These are phyloP conservation scores for Colletotrichum siamense DNA, from an alignment of 2,329 filamentous ascomycete genomes.

Conservation along the genomic window DNA sequence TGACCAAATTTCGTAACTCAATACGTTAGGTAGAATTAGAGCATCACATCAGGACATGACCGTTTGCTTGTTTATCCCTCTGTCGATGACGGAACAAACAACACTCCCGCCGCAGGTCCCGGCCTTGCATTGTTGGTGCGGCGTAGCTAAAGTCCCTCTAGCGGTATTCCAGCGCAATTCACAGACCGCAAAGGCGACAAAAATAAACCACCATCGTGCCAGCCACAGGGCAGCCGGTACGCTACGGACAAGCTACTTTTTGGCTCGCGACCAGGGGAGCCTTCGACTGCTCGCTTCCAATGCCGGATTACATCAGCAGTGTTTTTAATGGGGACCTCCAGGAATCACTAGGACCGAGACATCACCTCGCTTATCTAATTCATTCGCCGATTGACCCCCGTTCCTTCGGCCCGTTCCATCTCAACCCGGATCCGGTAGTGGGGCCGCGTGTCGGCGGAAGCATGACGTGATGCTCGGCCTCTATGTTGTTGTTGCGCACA, in stretches of 20 bases:
- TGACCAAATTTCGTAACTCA: neutral
- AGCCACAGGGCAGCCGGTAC: constrained; percentile 8
- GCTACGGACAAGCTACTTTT: neutral
- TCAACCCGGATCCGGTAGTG: neutral
- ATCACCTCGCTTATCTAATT: neutral
- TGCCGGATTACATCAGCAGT: constrained; percentile 2
- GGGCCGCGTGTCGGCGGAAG: neutral
- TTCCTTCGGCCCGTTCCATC: neutral
- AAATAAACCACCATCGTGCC: neutral
- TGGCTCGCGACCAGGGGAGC: neutral
- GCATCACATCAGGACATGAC: neutral
- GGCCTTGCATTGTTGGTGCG: neutral
- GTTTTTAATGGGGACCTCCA: neutral
- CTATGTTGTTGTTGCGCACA: neutral
- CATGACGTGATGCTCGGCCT: neutral
- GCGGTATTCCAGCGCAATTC: neutral
- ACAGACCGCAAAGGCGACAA: neutral
- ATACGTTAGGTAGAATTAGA: neutral
- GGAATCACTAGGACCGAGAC: neutral
- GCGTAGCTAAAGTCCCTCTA: neutral
- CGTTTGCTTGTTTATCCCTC: neutral
- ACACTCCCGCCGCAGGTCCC: neutral
- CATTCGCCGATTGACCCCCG: neutral
- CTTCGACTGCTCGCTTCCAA: neutral
- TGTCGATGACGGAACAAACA: neutral